Base-by-base conservation (phyloP, 352 stramenopile species). In the Aphanomyces euteiches region DNA sequence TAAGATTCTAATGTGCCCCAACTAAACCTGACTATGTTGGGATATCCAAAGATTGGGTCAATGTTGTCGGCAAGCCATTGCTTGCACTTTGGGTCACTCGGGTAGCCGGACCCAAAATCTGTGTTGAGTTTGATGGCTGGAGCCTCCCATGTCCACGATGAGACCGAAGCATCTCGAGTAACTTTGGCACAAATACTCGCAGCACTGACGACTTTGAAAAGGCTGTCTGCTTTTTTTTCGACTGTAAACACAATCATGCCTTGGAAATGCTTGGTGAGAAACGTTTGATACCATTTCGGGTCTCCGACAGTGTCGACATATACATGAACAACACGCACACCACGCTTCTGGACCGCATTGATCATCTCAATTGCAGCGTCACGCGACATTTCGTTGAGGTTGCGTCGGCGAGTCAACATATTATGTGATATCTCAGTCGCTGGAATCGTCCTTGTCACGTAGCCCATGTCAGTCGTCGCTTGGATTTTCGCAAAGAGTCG, bases 231-330 rank as follows among this genome's bases (percentile, higher is more conserved):
- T 72, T 98, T 98, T 81, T 97, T 97, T 75, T 96, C 90, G n/a
- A 98, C 96, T 41, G 91, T 84, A 74, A 98, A 98, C 66, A 90
- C 77, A 75, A 98, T 97, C 28, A 76, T 84, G 34, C 86, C 85
- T 48, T 89, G 78, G 65, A 96, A 96, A 57, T 95, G 83, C 72
- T 95, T 94, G 56, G 95, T 95, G 54, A 98, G 76, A 73, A 96
- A 96, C 19, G 66, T 87, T 80, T 95, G 82, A 73, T 98, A 98
- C 74, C 78, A 90, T 4, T 84, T 80, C 38, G 93, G 82, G 76
- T 98, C 91, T 21, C 95, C 95, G 21, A 98, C 95, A 10, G 96
- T 98, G 78, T 98, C 96, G 63, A 98, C 96, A 60, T 93, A 98
- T 59, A 97, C 89, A 56, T 97, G 80, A 40, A 81, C 88, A 7